A percentile compares a stretch with the other conserved stretches of the same genome.
These are phyloP conservation scores for Biscutella laevigata DNA, from an alignment of 441 rosid species.

Conservation along the genomic window DNA sequence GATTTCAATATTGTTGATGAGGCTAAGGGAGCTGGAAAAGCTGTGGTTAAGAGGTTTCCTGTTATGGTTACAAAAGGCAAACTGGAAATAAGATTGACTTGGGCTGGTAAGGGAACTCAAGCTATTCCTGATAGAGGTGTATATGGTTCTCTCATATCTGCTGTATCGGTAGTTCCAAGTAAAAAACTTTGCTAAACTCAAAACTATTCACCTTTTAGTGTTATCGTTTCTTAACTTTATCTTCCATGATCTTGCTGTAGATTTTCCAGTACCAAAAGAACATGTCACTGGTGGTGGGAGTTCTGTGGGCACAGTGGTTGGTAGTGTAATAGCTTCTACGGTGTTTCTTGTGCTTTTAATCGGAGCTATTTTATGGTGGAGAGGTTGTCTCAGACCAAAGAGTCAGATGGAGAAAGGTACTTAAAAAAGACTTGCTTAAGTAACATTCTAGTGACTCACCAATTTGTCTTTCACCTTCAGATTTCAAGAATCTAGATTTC, in stretches of 20 bases:
- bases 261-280: conserved; percentile 31
- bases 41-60: conserved; percentile 22
- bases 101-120: conserved; percentile 57
- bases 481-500: conserved; percentile 39
- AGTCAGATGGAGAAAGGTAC: conserved; percentile 27
- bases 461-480: conserved; percentile 17
- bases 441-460: not conserved
- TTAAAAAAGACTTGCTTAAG: not conserved
- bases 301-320: no score
- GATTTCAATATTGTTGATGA: conserved; percentile 41
- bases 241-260: conserved; percentile 24
- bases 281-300: conserved; percentile 5
- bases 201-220: not conserved
- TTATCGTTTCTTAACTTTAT: not conserved
- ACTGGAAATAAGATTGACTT: conserved; percentile 44
- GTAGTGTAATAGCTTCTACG: no score
- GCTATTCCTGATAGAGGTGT: conserved; percentile 36
- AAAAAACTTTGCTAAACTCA: conserved; percentile 4
- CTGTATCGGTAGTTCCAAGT: conserved; percentile 37
- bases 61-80: conserved; percentile 26
- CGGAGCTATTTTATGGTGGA: conserved; percentile 29
- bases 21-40: conserved; percentile 36
- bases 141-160: conserved; percentile 59
- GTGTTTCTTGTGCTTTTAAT: conserved; percentile 14
- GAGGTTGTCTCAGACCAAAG: conserved; percentile 8